Base-by-base conservation (phyloP, 2,329 filamentous ascomycete genomes). In the Epichloe coenophiala region DNA sequence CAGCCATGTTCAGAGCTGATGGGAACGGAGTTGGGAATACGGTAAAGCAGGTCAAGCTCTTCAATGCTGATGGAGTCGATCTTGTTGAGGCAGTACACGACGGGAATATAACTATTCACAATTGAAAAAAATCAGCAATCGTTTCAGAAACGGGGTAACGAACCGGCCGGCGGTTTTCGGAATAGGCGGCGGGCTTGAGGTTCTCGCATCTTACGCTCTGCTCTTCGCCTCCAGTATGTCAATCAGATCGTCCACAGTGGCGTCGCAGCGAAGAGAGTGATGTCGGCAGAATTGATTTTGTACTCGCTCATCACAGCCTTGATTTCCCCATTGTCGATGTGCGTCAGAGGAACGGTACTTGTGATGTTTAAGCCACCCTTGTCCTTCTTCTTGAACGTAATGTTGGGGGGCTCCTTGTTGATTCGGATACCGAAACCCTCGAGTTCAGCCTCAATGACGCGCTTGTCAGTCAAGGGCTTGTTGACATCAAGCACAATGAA, bases 361-460 rank as follows among this genome's bases (percentile, higher is more conserved):
- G 90, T 95, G 63, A 98, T 93, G 63, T 87, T 90, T 63, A 98
- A 81, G 37, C 93, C 93, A 59, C 93, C 93, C 64, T 97, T 97
- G 70, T 98, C 93, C 76, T 98, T 98, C 77, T 98, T 98, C 72
- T 84, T 94, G 76, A 96, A 95, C n/a, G 93, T 87, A 62, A 98
- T 98, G 67, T 98, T 98, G 40, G 93, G 93, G 27, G 93, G 93
- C 60, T 82, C 73, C 74, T 97, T 98, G 76, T 98, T 98, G 74
- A 97, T 91, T 51, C 93, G 81, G 64, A 98, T 96, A 36, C 93
- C 93, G 61, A 98, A 98, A 7, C 93, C 93, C 67, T 98, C 93
- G 65, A 98, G 71, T 72, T 98, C 93, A 48, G 81, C 77, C 71
- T 98, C 93, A 63, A 98, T 98, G 56, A 98, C 77, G 54, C 88